A percentile compares a stretch with the other conserved stretches of the same genome.
Conservation (phyloP, 2,329 filamentous ascomycete species). For the Aspergillus fructus region DNA sequence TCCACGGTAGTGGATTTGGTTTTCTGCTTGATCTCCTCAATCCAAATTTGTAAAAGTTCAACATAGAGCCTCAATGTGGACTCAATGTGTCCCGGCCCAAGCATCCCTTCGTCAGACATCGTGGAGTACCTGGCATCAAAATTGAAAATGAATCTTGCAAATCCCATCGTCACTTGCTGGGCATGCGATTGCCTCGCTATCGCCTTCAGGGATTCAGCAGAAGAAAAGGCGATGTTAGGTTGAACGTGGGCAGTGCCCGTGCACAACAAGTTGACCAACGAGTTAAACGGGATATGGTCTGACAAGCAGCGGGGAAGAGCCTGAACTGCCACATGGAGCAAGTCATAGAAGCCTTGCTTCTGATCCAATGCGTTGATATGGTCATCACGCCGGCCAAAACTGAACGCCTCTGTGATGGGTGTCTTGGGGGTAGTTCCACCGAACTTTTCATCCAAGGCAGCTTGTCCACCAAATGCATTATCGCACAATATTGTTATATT, state of each 20-base stretch:
- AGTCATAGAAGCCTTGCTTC: slow-evolving; percentile 91
- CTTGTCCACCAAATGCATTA: slow-evolving; percentile 94
- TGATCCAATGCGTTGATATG: slow-evolving; percentile 72
- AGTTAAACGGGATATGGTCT: slow-evolving; percentile 86
- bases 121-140: slow-evolving; percentile 97
- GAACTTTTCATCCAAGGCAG: slow-evolving; percentile 93
- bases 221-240: slow-evolving; percentile 85
- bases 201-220: slow-evolving; percentile 87
- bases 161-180: slow-evolving; percentile 93
- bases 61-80: slow-evolving; percentile 90
- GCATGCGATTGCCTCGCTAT: slow-evolving; percentile 92
- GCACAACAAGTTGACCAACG: slow-evolving; percentile 89
- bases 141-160: slow-evolving; percentile 96
- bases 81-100: slow-evolving; percentile 91
- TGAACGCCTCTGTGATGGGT: slow-evolving; percentile 90
- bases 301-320: slow-evolving; percentile 92
- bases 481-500: slow-evolving; percentile 97
- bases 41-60: slow-evolving; percentile 93
- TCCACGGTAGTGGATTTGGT: slow-evolving; percentile 70
- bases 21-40: slow-evolving; percentile 90
- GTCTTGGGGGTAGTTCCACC: slow-evolving; percentile 85
- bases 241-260: slow-evolving; percentile 97
- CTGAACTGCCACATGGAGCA: slow-evolving; percentile 92
- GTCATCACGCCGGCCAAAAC: slow-evolving; percentile 81
- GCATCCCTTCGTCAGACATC: slow-evolving; percentile 96